Evolutionary conservation across 139 green algal species (phyloP).

Genomic region (Mesostigma viride): DNA sequence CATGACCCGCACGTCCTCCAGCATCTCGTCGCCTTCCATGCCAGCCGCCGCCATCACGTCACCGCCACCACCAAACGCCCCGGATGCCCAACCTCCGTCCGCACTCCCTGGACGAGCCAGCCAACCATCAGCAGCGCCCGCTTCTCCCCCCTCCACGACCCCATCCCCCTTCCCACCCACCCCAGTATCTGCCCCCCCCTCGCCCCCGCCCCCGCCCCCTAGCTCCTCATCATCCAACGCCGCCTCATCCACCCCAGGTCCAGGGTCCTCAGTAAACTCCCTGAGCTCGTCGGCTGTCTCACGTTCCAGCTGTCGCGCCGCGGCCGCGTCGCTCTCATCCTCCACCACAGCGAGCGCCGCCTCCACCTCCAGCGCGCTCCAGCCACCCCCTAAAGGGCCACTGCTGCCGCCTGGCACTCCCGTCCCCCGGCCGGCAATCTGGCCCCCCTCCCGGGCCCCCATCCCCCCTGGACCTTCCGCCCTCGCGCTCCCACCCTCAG

Average conservation of each 20-base stretch:
- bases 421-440: no score
- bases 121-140: neutral
- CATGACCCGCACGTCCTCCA: conserved; percentile 25
- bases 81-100: neutral
- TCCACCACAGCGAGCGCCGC: conserved; percentile 18
- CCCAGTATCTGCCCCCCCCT: neutral
- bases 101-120: neutral
- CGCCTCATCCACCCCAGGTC: neutral
- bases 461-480: no score
- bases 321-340: conserved; percentile 23
- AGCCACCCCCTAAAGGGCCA: no score
- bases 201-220: neutral
- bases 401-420: no score
- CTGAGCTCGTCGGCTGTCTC: conserved; percentile 19
- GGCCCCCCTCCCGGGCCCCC: no score
- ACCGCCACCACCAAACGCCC: neutral
- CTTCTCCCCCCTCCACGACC: conserved; percentile 6
- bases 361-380: conserved; percentile 18
- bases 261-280: conserved; percentile 25
- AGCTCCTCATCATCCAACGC: conserved; percentile 13
- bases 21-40: conserved; percentile 15
- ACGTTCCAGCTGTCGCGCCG: conserved; percentile 7
- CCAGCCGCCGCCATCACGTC: neutral
- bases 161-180: neutral
- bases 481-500: no score